These are phyloP conservation scores for Boletus semigastroideus DNA, from an alignment of 1,284 basidiomycete genomes.

Conservation along the genomic window DNA sequence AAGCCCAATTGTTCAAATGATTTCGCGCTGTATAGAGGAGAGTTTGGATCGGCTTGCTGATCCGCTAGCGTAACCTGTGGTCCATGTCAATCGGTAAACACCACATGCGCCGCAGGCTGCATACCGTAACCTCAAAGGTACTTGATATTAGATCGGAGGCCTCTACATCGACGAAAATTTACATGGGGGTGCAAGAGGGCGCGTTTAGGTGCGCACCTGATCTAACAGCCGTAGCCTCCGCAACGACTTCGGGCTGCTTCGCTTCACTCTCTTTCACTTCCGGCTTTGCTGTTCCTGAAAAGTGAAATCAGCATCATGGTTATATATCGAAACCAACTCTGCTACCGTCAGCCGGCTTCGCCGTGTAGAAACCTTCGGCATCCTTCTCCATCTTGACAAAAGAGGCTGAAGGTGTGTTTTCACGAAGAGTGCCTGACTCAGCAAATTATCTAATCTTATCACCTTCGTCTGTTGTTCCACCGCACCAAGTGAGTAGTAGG, in stretches of 20 bases:
- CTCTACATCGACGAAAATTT: conserved; percentile 12
- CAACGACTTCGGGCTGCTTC: conserved; percentile 21
- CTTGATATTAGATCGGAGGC: conserved; percentile 64
- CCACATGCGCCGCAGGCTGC: conserved; percentile 26
- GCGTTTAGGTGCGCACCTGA: conserved; percentile 21
- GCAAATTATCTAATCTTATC: conserved; percentile 30
- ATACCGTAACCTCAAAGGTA: conserved; percentile 71
- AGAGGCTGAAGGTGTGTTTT: conserved; percentile 2
- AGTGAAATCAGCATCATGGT: conserved; percentile 12
- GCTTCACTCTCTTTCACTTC: conserved; percentile 28
- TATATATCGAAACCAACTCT: neutral
- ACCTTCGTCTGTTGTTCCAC: neutral
- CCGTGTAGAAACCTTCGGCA: conserved; percentile 71
- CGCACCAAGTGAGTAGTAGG: conserved; percentile 8
- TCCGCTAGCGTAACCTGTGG: conserved; percentile 93
- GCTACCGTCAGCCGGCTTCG: conserved; percentile 36
- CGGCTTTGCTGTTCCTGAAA: conserved; percentile 16
- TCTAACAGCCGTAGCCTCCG: conserved; percentile 18
- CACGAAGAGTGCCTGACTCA: conserved; percentile 22
- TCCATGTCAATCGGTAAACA: conserved; percentile 11
- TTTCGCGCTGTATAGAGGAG: conserved; percentile 92
- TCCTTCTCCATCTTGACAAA: conserved; percentile 60
- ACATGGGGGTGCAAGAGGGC: neutral
- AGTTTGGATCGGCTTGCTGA: conserved; percentile 95
- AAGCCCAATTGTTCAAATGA: conserved; percentile 93